A percentile compares a stretch with the other conserved stretches of the same genome.
These are phyloP conservation scores for Ustilago trichophora DNA, from an alignment of 1,284 basidiomycete genomes.

Conservation along the genomic window DNA sequence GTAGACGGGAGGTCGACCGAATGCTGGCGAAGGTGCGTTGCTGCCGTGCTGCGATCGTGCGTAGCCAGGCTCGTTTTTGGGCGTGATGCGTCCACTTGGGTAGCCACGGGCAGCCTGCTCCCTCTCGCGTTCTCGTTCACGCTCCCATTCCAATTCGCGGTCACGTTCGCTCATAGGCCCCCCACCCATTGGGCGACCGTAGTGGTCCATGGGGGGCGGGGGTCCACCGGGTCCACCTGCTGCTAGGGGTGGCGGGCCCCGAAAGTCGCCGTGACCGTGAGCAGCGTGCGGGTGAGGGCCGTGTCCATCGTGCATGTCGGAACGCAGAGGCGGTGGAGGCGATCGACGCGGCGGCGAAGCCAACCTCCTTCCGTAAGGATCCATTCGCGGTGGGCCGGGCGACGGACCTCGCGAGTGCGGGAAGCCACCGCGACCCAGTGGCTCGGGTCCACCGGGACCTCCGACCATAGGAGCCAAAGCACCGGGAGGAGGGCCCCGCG, in stretches of 20 bases:
- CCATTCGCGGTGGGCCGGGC: slow-evolving; percentile 34
- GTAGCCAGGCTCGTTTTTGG: slow-evolving; percentile 42
- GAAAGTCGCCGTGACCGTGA: slow-evolving; percentile 32
- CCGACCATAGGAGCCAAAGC: slow-evolving; percentile 38
- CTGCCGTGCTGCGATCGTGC: slow-evolving; percentile 48
- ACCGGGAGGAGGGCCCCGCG: slow-evolving; percentile 38
- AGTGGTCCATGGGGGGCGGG: slow-evolving; percentile 41
- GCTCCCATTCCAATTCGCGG: slow-evolving; percentile 47
- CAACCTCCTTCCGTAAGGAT: slow-evolving; percentile 39
- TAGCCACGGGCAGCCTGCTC: slow-evolving; percentile 41
- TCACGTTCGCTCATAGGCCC: slow-evolving; percentile 46
- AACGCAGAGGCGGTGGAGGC: slow-evolving; percentile 35
- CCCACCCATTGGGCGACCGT: slow-evolving; percentile 41
- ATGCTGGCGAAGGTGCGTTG: slow-evolving; percentile 48
- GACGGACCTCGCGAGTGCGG: slow-evolving; percentile 44
- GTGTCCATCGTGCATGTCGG: slow-evolving; percentile 31
- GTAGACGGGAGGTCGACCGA: slow-evolving; percentile 41
- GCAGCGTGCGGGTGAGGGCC: slow-evolving; percentile 12
- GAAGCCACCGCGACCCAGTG: slow-evolving; percentile 29
- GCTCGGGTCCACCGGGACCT: slow-evolving; percentile 26
- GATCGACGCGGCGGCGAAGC: slow-evolving; percentile 44
- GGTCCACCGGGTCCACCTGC: slow-evolving; percentile 27
- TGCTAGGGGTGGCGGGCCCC: slow-evolving; percentile 28
- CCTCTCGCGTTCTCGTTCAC: slow-evolving; percentile 44
- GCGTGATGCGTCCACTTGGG: slow-evolving; percentile 43